Base-by-base conservation (phyloP, 129 eudicot genomes). In the Flaveria linearis region DNA sequence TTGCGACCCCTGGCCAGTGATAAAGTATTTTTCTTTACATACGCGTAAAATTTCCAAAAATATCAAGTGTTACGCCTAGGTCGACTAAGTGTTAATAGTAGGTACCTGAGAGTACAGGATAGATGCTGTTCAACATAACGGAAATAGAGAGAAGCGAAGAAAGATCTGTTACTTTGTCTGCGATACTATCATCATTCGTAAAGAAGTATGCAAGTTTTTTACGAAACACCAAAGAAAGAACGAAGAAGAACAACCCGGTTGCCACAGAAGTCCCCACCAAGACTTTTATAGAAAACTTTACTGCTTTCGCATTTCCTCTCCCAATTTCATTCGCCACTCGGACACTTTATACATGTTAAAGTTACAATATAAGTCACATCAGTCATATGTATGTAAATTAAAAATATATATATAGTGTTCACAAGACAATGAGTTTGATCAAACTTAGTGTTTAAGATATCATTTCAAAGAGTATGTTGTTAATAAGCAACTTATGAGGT, bases 321-420 rank as follows among this genome's bases (percentile, higher is more conserved):
- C 98, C 98, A 9, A 90, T 84, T 75, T 93, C 98, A 80, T 93
- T 93, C 23, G 98, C 85, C 84, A 93, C 91, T 39, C 98, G 87
- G 1, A 93, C 98, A 69, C 98, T 92, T 58, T 33, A 61, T 25
- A 62, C 73, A 62, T 71, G 72, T 71, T 36, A 53, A 47, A 49
- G 56, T 61, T 22, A 71, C 52, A 77, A 55, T 61, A 4, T 17
- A 56, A 43, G 25, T 50, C 8, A 4, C 17, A 78, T 78, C 36
- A 71, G 68, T 50, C 82, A 71, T 42, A 33, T 30, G 26, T 14
- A 62, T 12, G 15, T 8, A 47, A 47, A 12, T 47, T 47, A 47
- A 1, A 47, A 9, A 47, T 13, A n/a, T 13, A 43, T 1, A 28
- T 28, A 28, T 28, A 28, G 33, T 28, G 33, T 28, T 28, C 33